phyloP scores from a whole-genome alignment of 1,284 basidiomycete species.

The Malassezia pachydermatis region DNA sequence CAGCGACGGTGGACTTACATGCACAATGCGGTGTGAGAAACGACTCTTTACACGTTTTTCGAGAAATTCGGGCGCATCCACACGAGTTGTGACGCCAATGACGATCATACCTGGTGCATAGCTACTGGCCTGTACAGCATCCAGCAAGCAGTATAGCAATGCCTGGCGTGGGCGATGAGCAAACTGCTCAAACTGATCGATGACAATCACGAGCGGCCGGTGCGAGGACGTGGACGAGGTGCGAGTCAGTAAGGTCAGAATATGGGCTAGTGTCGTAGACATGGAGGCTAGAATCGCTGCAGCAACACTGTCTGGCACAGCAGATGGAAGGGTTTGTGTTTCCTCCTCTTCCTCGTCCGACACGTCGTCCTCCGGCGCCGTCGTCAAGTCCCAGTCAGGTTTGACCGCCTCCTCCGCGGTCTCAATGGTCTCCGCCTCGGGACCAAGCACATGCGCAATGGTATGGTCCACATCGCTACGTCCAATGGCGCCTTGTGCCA shows the following conservation, averaged over 20 bases:
- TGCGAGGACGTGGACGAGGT: background rate
- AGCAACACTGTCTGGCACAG: background rate
- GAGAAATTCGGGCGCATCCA: slow-evolving; percentile 37
- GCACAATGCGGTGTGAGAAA: slow-evolving; percentile 40
- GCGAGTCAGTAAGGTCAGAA: slow-evolving; percentile 35
- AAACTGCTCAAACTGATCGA: slow-evolving; percentile 43
- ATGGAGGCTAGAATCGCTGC: slow-evolving; percentile 18
- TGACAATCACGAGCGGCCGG: slow-evolving; percentile 34
- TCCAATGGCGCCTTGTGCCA: slow-evolving; percentile 32
- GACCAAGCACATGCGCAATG: background rate
- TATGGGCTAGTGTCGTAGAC: slow-evolving; percentile 29
- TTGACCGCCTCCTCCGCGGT: slow-evolving; percentile 14
- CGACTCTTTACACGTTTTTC: slow-evolving; percentile 46
- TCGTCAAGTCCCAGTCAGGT: too few species aligned
- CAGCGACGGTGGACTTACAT: slow-evolving; percentile 26
- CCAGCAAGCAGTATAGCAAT: slow-evolving; percentile 43
- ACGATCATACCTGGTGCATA: slow-evolving; percentile 39
- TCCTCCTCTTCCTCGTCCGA: slow-evolving; percentile 21
- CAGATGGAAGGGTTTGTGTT: slow-evolving; percentile 7
- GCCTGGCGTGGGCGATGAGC: slow-evolving; percentile 36
- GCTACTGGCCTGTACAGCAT: slow-evolving; percentile 41
- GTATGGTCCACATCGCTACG: slow-evolving; percentile 10
- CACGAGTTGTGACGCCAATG: slow-evolving; percentile 31
- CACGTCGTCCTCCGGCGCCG: background rate
- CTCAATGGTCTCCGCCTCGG: background rate